These are phyloP conservation scores for Acrasis kona DNA, from an alignment of 78 protist genomes.

Conservation along the genomic window DNA sequence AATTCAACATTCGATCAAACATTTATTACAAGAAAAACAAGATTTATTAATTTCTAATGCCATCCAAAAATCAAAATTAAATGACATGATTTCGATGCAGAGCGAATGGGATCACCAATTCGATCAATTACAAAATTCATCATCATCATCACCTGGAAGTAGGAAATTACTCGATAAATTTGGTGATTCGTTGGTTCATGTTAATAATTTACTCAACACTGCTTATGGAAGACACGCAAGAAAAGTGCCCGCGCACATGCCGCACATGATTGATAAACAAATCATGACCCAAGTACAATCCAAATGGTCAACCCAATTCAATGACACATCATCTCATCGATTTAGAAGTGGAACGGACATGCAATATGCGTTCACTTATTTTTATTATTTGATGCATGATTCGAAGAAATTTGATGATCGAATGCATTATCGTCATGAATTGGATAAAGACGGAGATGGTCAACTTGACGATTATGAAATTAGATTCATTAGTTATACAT, in stretches of 20 bases:
- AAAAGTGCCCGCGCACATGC: slow-evolving; percentile 92
- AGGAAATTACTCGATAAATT: slow-evolving; percentile 23
- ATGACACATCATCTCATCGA: slow-evolving; percentile 61
- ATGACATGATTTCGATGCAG: background rate
- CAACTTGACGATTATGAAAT: slow-evolving; percentile 41
- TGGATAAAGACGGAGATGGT: slow-evolving; percentile 60
- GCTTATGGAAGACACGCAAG: slow-evolving; percentile 58
- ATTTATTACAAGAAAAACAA: too few species aligned
- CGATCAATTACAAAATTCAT: background rate
- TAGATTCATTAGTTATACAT: slow-evolving; percentile 34
- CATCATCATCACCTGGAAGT: background rate
- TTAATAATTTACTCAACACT: slow-evolving; percentile 49
- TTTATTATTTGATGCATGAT: slow-evolving; percentile 64
- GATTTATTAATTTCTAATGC: too few species aligned
- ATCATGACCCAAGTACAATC: slow-evolving; percentile 65
- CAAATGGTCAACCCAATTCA: slow-evolving; percentile 63
- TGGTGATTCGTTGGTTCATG: slow-evolving; percentile 53
- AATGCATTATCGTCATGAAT: slow-evolving; percentile 13
- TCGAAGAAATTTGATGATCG: background rate
- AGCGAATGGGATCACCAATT: background rate
- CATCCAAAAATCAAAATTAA: too few species aligned
- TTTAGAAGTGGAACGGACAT: slow-evolving; percentile 62
- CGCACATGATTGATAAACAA: slow-evolving; percentile 73
- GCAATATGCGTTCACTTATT: slow-evolving; percentile 86
- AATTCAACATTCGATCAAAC: too few species aligned